Evolutionary conservation across 768 basidiomycete genomes (phyloP).

Genomic region (Agrocybe chaxingu): DNA sequence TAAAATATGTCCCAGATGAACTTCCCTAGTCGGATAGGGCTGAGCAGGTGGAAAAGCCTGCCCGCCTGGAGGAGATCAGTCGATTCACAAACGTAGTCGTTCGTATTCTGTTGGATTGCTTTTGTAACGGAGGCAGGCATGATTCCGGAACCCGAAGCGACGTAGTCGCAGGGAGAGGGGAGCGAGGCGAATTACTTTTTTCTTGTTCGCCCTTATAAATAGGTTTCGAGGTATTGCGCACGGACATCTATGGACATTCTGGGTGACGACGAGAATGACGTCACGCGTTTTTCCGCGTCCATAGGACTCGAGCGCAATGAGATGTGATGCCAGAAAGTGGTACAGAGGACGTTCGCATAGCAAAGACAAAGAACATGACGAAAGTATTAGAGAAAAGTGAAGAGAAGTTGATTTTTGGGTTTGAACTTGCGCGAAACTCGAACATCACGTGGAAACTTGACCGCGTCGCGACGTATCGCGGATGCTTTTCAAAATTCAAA

Average conservation of each 20-base stretch:
- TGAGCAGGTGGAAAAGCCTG: slow-evolving; percentile 4
- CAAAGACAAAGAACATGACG: too few relatives aligned
- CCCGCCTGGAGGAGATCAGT: background rate
- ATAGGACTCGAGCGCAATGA: too few relatives aligned
- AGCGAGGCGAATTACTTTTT: slow-evolving; percentile 1
- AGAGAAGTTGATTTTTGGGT: too few relatives aligned
- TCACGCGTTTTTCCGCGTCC: too few relatives aligned
- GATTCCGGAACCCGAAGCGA: background rate
- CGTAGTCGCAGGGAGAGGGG: background rate
- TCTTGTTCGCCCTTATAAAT: background rate
- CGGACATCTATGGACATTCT: too few relatives aligned
- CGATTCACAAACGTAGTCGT: slow-evolving; percentile 7
- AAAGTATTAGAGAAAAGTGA: too few relatives aligned
- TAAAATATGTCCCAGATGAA: slow-evolving; percentile 27
- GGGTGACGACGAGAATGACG: too few relatives aligned
- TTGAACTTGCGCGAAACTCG: too few relatives aligned
- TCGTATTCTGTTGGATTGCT: slow-evolving; percentile 3
- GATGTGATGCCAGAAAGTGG: too few relatives aligned
- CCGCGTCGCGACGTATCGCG: slow-evolving; percentile 6
- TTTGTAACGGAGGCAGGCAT: slow-evolving; percentile 4
- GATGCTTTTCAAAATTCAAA: background rate
- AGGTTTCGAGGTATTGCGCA: too few relatives aligned
- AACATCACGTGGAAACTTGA: background rate
- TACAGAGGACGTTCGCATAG: too few relatives aligned
- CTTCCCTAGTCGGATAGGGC: slow-evolving; percentile 6